Percentiles rank a stretch among this genome's conserved stretches.
These are phyloP conservation scores for Coemansia furcata DNA, from an alignment of 192 early-diverging fungal species.

Conservation along the genomic window DNA sequence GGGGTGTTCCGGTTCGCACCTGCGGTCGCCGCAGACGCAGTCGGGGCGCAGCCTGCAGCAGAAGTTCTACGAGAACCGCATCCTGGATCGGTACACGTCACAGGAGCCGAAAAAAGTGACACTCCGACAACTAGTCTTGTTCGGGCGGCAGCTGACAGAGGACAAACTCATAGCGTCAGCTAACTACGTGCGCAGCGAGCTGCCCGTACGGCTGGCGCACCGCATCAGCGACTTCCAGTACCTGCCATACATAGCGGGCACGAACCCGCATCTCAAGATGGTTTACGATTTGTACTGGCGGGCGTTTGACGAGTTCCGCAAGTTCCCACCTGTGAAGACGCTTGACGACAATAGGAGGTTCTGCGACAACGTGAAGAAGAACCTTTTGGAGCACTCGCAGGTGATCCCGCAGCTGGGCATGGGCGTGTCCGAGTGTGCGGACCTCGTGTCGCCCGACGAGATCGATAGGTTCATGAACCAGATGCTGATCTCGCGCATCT, in stretches of 20 bases:
- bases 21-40: slow-evolving; percentile 17
- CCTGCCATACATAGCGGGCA: slow-evolving; percentile 90
- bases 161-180: slow-evolving; percentile 81
- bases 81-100: slow-evolving; percentile 81
- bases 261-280: slow-evolving; percentile 82
- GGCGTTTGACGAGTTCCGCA: slow-evolving; percentile 82
- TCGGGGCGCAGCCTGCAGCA: slow-evolving; percentile 52
- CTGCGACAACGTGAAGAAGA: slow-evolving; percentile 69
- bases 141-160: slow-evolving; percentile 81
- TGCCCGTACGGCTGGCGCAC: slow-evolving; percentile 87
- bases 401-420: slow-evolving; percentile 87
- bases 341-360: slow-evolving; percentile 80
- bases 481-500: slow-evolving; percentile 86
- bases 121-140: slow-evolving; percentile 86
- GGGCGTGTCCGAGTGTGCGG: slow-evolving; percentile 78
- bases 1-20: background rate
- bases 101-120: slow-evolving; percentile 79
- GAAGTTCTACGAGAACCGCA: slow-evolving; percentile 90
- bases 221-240: slow-evolving; percentile 91
- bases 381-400: slow-evolving; percentile 77
- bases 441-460: slow-evolving; percentile 62
- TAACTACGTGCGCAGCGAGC: slow-evolving; percentile 88
- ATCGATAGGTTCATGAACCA: slow-evolving; percentile 87
- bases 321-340: slow-evolving; percentile 68
- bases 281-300: slow-evolving; percentile 91